These are phyloP conservation scores for Trichoderma hamatum DNA, from an alignment of 2,329 filamentous ascomycete species.

Conservation along the genomic window DNA sequence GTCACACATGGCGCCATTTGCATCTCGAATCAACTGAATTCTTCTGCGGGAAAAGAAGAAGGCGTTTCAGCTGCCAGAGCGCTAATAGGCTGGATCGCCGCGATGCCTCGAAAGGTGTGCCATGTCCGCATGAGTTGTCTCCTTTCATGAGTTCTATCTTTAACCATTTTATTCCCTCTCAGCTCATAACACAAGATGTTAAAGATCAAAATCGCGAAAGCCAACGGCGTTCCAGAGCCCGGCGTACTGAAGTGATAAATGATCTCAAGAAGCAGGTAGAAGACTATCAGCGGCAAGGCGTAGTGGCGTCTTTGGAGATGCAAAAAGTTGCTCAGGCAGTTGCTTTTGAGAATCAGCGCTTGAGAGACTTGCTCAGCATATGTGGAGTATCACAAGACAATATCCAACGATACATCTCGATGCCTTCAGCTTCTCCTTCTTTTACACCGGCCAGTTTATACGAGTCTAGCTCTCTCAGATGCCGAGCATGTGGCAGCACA, in stretches of 20 bases:
- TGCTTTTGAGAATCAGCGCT: constrained; percentile 19
- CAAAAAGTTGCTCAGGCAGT: constrained; percentile 22
- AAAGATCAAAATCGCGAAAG: constrained; percentile 26
- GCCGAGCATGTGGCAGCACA: constrained; percentile 5
- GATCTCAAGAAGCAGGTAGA: constrained; percentile 25
- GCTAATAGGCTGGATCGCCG: not conserved
- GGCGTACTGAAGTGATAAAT: constrained; percentile 21
- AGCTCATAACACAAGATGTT: constrained; percentile 16
- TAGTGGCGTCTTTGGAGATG: constrained; percentile 23
- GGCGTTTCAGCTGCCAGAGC: not conserved
- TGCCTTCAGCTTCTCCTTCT: not conserved
- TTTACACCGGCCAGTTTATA: not conserved
- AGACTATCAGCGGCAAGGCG: constrained; percentile 19
- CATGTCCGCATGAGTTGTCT: not conserved
- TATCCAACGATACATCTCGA: constrained; percentile 8
- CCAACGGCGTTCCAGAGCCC: constrained; percentile 26
- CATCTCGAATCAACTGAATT: not conserved
- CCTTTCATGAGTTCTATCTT: not conserved
- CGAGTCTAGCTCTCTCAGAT: not conserved
- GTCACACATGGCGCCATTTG: not conserved
- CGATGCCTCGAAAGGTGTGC: constrained; percentile 15
- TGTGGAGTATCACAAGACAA: constrained; percentile 23
- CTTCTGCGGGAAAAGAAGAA: not conserved
- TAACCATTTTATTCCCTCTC: not conserved
- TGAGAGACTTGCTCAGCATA: constrained; percentile 11